phyloP scores from a whole-genome alignment of 805 yeast genomes.

The Suhomyces vadensis region DNA sequence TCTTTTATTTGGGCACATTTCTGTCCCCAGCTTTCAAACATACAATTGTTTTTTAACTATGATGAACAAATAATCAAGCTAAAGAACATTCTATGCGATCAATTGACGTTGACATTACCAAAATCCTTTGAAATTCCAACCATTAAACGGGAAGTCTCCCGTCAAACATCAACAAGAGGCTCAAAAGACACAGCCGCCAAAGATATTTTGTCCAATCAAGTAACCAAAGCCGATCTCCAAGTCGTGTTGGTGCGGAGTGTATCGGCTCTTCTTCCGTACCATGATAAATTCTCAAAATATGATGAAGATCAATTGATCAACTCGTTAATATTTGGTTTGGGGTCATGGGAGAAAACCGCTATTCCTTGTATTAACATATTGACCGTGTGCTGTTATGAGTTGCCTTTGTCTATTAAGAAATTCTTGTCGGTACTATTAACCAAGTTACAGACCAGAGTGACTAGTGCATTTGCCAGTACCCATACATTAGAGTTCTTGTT shows the following conservation, averaged over 20 bases:
- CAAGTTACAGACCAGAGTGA: conserved; percentile 72
- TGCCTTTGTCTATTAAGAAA: conserved; percentile 71
- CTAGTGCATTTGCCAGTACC: conserved; percentile 66
- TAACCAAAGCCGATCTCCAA: conserved; percentile 62
- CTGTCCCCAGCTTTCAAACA: conserved; percentile 66
- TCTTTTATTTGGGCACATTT: conserved; percentile 66
- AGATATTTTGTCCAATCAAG: conserved; percentile 37
- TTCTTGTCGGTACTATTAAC: conserved; percentile 67
- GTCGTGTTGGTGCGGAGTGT: conserved; percentile 63
- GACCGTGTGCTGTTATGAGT: conserved; percentile 76
- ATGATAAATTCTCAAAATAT: conserved; percentile 48
- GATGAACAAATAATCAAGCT: conserved; percentile 42
- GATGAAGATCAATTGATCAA: conserved; percentile 67
- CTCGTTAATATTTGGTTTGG: conserved; percentile 59
- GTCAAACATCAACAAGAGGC: background rate
- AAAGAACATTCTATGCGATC: conserved; percentile 56
- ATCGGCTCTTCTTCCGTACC: conserved; percentile 64
- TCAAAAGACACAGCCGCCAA: background rate
- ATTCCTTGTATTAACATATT: conserved; percentile 76
- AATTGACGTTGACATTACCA: conserved; percentile 53
- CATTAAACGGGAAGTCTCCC: background rate
- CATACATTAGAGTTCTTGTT: conserved; percentile 75
- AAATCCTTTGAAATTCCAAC: conserved; percentile 23
- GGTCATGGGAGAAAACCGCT: conserved; percentile 78
- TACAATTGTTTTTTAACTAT: conserved; percentile 49